Base-by-base conservation (phyloP, 2,329 filamentous ascomycete species). In the Nothophoma quercina region DNA sequence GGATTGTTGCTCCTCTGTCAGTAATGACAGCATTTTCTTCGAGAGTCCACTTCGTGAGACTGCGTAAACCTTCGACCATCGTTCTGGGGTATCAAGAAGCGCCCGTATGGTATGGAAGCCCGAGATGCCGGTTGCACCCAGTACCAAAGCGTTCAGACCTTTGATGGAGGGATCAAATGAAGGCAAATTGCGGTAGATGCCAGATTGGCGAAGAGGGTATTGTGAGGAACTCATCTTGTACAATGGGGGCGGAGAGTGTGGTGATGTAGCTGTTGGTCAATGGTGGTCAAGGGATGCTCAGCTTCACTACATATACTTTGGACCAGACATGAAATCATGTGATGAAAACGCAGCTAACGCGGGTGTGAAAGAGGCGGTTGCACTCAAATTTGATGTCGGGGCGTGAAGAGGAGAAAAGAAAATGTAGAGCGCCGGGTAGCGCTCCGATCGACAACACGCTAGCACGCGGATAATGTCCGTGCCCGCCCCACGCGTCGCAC, bases 71-170 rank as follows among this genome's bases (percentile, higher is more conserved):
- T 28, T 58, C 9, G 51, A 40, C 57, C 57, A 60, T 21, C 57
- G 42, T 21, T 36, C 13, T 4, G 57, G 47, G 6, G 55, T 36
- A 15, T 60, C 57, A 1, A 58, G 21, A 7, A 60, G 29, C 12
- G 39, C 32, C 4, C 55, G 36, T 6, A 58, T 55, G 1, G 55
- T 51, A 25, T 58, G 34, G 16, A 46, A 58, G 10, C 57, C 55
- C n/a, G 51, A 60, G 32, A 58, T 60, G 6, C 57, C 57, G 12
- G 57, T 52, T 4, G 55, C 57, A 25, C 57, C 57, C 10, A 39
- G 35, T 2, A 60, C 54, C n/a, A 60, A 23, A 5, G 57, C 57
- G 21, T 44, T 58, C n/a, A 60, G 38, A 26, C 33, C 40, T 16
- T 43, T 50, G 1, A 47, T 7, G 13, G 36, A 18, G 7, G 40